Base-by-base conservation (phyloP, 352 stramenopile species). In the Pythium folliculosum region DNA sequence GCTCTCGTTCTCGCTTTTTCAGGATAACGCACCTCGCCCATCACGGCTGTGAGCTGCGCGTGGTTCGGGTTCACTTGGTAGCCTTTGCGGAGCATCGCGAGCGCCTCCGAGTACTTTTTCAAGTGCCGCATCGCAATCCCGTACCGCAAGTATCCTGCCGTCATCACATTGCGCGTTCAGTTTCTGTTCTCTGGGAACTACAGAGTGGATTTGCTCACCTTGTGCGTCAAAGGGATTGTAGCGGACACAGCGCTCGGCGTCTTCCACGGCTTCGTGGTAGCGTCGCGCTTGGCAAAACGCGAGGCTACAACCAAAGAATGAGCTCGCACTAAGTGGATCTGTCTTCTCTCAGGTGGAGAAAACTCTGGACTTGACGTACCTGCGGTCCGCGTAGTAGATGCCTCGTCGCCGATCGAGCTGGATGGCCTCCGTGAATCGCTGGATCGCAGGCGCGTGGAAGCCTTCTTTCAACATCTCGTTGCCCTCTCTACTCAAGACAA, bases 191-290 rank as follows among this genome's bases (percentile, higher is more conserved):
- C 27, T 43, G 3, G 9, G 10, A 43, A 7, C 37, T 13, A 17
- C 2, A 43, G 9, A 13, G 10, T 13, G 14, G 1, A 3, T 7
- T 9, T 47, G 17, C 35, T 21, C 60, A 84, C 82, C 92, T 71
- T 97, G 98, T 25, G 97, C 91, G 63, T 98, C 97, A 59, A 93
- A 91, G 22, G 92, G 93, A 63, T 98, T 97, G 48, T 97, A 96
- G 43, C 92, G 85, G 72, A 98, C 96, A 58, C 92, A 98, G 7
- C 81, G 80, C 23, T 90, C 84, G 17, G 82, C 90, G 47, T 97
- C 94, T 16, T 97, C 83, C 4, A 82, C 91, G 72, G 96, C 95
- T 64, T 98, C 89, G 49, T 89, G 80, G 51, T 84, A 93, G 54
- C 85, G 72, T 0, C 71, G 79, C 23, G 76, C 78, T 32, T 90